Percentiles rank a stretch among this genome's conserved stretches.
These are phyloP conservation scores for Globisporangium cederbergense DNA, from an alignment of 352 stramenopile species.

Conservation along the genomic window DNA sequence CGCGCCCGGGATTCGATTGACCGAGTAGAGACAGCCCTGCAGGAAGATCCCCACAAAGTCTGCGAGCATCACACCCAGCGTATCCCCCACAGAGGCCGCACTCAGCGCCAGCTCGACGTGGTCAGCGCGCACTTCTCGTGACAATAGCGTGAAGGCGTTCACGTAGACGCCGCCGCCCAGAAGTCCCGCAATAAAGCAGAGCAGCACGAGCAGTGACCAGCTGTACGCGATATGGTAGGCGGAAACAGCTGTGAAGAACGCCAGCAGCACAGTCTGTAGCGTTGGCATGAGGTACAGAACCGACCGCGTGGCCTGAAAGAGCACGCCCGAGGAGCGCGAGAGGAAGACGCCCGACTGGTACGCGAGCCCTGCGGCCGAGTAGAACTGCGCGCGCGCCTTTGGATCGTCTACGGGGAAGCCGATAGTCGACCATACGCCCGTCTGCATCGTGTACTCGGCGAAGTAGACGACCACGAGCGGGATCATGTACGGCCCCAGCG, in stretches of 20 bases:
- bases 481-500: constrained; percentile 89
- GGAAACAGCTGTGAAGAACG: constrained; percentile 85
- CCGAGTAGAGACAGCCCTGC: constrained; percentile 91
- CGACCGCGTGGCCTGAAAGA: constrained; percentile 67
- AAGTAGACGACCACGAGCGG: constrained; percentile 91
- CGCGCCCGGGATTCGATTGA: constrained; percentile 65
- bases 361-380: constrained; percentile 84
- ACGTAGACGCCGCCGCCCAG: constrained; percentile 90
- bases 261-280: constrained; percentile 83
- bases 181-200: constrained; percentile 86
- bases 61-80: constrained; percentile 86
- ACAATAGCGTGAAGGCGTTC: constrained; percentile 90
- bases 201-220: constrained; percentile 66
- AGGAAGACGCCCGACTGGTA: constrained; percentile 94
- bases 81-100: constrained; percentile 88
- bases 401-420: constrained; percentile 87
- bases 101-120: constrained; percentile 86
- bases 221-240: constrained; percentile 86
- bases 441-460: constrained; percentile 93
- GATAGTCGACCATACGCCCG: constrained; percentile 92
- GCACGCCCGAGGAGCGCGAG: constrained; percentile 82
- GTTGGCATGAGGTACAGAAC: constrained; percentile 89
- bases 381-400: constrained; percentile 81
- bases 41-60: constrained; percentile 88
- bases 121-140: constrained; percentile 60